Conservation (phyloP, 768 basidiomycete species). For the Filobasidium wieringae region DNA sequence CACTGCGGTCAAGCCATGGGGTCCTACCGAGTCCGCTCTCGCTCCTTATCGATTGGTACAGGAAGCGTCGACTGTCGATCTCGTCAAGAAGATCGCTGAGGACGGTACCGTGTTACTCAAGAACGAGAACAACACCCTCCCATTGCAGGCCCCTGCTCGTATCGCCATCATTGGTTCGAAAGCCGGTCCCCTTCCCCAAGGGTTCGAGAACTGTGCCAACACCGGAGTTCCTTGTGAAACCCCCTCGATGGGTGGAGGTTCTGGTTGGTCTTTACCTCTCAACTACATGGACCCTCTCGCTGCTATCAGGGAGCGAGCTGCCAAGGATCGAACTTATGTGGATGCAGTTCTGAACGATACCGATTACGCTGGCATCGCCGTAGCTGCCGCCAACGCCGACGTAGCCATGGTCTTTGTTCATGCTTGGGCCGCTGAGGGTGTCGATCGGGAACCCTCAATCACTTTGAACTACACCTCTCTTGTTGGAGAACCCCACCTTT, state of each 20-base stretch:
- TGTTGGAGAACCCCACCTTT: neutral
- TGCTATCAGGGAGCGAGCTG: slow-evolving; percentile 3
- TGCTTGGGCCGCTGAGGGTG: slow-evolving; percentile 32
- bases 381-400: slow-evolving; percentile 26
- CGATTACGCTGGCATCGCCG: neutral
- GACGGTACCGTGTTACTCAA: slow-evolving; percentile 26
- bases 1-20: neutral
- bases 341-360: slow-evolving; percentile 6
- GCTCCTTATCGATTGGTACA: slow-evolving; percentile 6
- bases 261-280: neutral
- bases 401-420: slow-evolving; percentile 36
- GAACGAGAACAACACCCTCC: slow-evolving; percentile 25
- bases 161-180: slow-evolving; percentile 51
- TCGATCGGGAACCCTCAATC: slow-evolving; percentile 24
- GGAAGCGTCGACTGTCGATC: slow-evolving; percentile 42
- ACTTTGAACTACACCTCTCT: neutral
- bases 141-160: slow-evolving; percentile 25
- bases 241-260: slow-evolving; percentile 2
- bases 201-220: neutral
- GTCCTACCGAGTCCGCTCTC: neutral
- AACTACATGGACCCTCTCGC: slow-evolving; percentile 9
- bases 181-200: slow-evolving; percentile 44
- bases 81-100: slow-evolving; percentile 9
- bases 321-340: slow-evolving; percentile 1
- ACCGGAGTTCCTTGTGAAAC: neutral